Evolutionary conservation across 2,329 filamentous ascomycete species (phyloP), one percentile per base, ranked within the genome.

Genomic region (Volutella citrinella): DNA sequence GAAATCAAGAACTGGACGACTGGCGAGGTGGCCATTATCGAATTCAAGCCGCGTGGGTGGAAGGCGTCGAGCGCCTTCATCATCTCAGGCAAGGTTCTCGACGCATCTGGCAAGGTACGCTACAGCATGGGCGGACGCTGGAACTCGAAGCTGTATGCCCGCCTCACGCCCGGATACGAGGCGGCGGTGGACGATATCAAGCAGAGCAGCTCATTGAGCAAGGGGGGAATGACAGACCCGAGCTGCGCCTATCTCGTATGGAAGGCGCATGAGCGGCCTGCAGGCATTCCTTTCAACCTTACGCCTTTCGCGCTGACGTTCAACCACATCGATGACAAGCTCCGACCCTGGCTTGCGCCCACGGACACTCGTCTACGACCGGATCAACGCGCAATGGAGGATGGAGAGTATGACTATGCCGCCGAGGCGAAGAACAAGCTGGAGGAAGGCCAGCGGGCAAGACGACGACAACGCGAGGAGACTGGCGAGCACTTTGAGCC

Each of bases 1-100:
- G 89, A 96, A 59, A 82, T 98, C 61, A 95, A 89, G 69, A 98
- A 98, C 65, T 91, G 86, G 83, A 95, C 83, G 0, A 98, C 91
- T 1, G 91, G 93, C 34, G 93, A 97, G 61, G 75, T 85, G n/a
- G 91, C 87, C 46, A 68, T 82, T 5, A 69, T 98, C 3, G 89
- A 97, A 48, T 98, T 98, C 71, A 97, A 97, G 63, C 76, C 88
- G 11, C 84, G 91, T 40, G 93, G 93, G 13, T 98, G 93, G 93
- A 96, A 93, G 64, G 89, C 88, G 4, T 87, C 84, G 1, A 94
- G 86, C 33, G 90, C 91, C 2, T 96, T 90, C 61, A 84, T 94
- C 52, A 82, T 97, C 21, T 74, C 80, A 1, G 93, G 93, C 42
- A 93, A 91, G 63, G 84, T 96, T 5, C 72, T 90, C 31, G 90